Conservation (phyloP, 2,329 filamentous ascomycete species). For the Sporothrix humicola region DNA sequence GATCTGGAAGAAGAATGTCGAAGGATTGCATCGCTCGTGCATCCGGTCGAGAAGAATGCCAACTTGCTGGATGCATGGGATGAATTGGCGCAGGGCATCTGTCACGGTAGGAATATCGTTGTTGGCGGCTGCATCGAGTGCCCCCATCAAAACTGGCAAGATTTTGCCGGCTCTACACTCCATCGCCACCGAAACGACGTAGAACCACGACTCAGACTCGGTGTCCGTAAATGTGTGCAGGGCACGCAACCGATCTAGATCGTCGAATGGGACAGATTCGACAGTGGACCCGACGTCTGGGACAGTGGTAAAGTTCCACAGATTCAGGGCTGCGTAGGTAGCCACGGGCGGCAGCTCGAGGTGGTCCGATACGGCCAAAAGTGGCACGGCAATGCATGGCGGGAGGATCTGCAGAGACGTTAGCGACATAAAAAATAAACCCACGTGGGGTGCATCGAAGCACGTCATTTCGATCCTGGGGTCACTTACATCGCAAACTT, state of each 20-base stretch:
- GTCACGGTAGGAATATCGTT: conserved; percentile 60
- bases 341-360: conserved; percentile 85
- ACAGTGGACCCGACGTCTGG: too few species aligned
- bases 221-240: conserved; percentile 88
- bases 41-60: conserved; percentile 75
- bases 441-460: neutral
- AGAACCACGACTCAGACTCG: conserved; percentile 93
- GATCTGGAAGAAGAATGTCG: conserved; percentile 87
- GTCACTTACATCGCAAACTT: conserved; percentile 68
- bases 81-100: conserved; percentile 66
- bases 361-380: conserved; percentile 71
- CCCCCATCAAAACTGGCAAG: too few species aligned
- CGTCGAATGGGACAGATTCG: conserved; percentile 51
- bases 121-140: conserved; percentile 68
- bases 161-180: conserved; percentile 78
- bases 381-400: conserved; percentile 75
- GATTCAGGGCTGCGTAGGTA: conserved; percentile 84
- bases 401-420: conserved; percentile 51
- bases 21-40: conserved; percentile 87
- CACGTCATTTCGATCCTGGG: neutral
- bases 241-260: conserved; percentile 71
- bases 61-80: conserved; percentile 70
- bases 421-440: neutral
- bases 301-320: conserved; percentile 78
- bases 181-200: conserved; percentile 84